Conservation (phyloP, 257 asterid genomes). For the Nicotiana tomentosiformis region DNA sequence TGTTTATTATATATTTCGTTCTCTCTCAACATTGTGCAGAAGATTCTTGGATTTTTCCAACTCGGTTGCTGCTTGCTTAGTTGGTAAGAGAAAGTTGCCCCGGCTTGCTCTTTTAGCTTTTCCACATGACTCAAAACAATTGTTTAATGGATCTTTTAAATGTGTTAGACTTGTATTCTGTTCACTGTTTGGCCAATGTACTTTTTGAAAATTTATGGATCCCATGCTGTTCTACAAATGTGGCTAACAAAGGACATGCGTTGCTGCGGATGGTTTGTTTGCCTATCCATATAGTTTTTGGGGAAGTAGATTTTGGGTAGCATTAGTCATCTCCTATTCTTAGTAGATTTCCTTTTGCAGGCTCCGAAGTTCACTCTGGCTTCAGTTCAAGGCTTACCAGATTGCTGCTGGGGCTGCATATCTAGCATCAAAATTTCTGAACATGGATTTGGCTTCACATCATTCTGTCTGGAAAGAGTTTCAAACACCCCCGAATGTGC, state of each 20-base stretch:
- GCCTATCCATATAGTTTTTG: constrained; percentile 14
- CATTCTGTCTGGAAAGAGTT: constrained; percentile 76
- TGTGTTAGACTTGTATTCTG: neutral
- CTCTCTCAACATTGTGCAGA: constrained; percentile 72
- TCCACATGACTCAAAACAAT: constrained; percentile 12
- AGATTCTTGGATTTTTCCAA: constrained; percentile 71
- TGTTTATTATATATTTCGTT: constrained; percentile 51
- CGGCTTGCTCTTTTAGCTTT: constrained; percentile 45
- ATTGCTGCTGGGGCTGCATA: constrained; percentile 99
- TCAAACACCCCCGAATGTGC: constrained; percentile 71
- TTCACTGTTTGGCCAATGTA: constrained; percentile 7
- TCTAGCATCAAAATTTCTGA: constrained; percentile 83
- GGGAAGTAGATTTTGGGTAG: neutral
- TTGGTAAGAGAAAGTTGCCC: constrained; percentile 78
- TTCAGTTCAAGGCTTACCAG: constrained; percentile 97
- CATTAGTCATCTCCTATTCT: constrained; percentile 4
- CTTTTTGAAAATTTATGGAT: constrained; percentile 1
- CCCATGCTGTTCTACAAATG: constrained; percentile 26
- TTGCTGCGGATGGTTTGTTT: constrained; percentile 37
- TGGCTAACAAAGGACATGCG: constrained; percentile 22
- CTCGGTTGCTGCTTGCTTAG: constrained; percentile 78
- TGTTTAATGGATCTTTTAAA: neutral
- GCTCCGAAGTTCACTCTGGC: constrained; percentile 93
- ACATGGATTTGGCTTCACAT: constrained; percentile 71
- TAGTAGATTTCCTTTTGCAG: constrained; percentile 36